Evolutionary conservation across 2,329 filamentous ascomycete genomes (phyloP), one percentile per base, ranked within the genome.

Genomic region (Penicillium nordicum): DNA sequence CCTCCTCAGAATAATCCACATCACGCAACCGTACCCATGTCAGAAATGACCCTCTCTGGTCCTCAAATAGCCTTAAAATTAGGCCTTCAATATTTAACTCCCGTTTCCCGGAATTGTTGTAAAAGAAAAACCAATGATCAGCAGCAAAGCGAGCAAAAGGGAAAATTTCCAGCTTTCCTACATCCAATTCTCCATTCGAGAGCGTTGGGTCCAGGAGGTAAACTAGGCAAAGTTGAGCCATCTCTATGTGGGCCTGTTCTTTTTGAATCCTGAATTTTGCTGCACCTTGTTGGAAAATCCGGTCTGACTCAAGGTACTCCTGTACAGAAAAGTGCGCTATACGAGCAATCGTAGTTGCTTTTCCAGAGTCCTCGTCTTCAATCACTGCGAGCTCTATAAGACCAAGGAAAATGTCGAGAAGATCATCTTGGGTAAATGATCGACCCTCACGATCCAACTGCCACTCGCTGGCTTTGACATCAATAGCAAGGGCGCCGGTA

Each of bases 241-340:
- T 50, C 16, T 57, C 47, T 6, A 34, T 30, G 27, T 58, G 40
- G 2, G 55, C 32, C 14, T 16, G 34, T 11, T 12, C 36, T n/a
- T 8, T 45, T 47, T 7, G 27, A 10, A 62, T 36, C 0, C 30
- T 25, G 11, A 57, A 58, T 8, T 9, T 42, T 42, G 10, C 44
- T 25, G 57, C 14, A 3, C 16, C 48, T 25, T 53, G 49, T 44
- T 48, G 34, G 3, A 7, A 0, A 16, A 60, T 69, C 5, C 66
- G 63, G 29, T 67, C 62, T 5, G 66, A 71, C 43, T 62, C 36
- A 14, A 73, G 61, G 50, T 73, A 72, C 52, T 72, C 68, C 46
- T 71, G 63, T 0, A 72, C 65, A 3, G 71, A 72, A 50, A 69
- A 72, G 54, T 72, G 69, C 5, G 67, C 67, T 40, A 73, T 66